Evolutionary conservation across 2,329 filamentous ascomycete species (phyloP), one percentile per base, ranked within the genome.

Genomic region (Stemphylium vesicarium): DNA sequence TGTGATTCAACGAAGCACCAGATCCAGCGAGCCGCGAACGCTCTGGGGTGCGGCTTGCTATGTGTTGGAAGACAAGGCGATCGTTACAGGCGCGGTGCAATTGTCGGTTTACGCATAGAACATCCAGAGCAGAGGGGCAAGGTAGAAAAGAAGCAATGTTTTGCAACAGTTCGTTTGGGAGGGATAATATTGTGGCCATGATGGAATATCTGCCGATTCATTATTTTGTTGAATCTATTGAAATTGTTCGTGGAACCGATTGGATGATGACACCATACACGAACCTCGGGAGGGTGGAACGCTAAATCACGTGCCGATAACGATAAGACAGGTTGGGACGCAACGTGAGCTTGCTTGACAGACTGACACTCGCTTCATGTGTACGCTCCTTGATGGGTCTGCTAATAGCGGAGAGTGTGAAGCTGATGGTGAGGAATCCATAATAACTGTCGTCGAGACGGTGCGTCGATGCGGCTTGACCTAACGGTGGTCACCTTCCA

Each of bases 81-180:
- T 65, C 56, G 35, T 64, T 52, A 42, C 64, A 67, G 9, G 55
- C 57, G 4, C 43, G 18, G 26, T 55, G 38, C 15, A 69, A 22
- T 42, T 59, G 43, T 31, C 31, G 61, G 39, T 62, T 63, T 20
- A 56, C 49, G 29, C 43, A 50, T 9, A 51, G 50, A 22, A 69
- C 31, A 4, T 32, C 52, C 37, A 69, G 53, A 9, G 56, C 45
- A 15, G 50, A 51, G 10, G 62, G 65, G 52, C 62, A 65, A n/a
- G 54, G 52, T 5, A 63, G 32, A 18, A 54, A 61, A 41, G 57
- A 29, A 22, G 64, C 63, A 11, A 68, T 59, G 9, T 61, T 55
- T 36, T 65, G 63, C 8, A 68, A 56, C 10, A 69, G 54, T 50
- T 69, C 64, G 5, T 46, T 56, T 12, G 66, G 63, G 15, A 69